Base-by-base conservation (phyloP, 2,329 filamentous ascomycete genomes). In the Colletotrichum sp. region DNA sequence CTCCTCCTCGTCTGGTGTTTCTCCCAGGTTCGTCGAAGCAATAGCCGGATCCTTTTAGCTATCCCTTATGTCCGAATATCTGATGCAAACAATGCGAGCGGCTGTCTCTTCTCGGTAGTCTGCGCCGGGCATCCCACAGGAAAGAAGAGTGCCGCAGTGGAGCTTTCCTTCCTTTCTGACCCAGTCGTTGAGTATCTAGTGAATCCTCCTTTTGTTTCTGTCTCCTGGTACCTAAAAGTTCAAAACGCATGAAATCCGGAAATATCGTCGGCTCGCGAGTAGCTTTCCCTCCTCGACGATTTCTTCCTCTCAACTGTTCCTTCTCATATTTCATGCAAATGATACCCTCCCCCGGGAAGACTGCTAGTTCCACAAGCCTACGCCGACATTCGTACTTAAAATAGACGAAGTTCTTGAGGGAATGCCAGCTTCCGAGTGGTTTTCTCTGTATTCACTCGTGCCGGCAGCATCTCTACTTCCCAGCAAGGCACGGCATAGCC, bases 371-470 rank as follows among this genome's bases (percentile, higher is more conserved):
- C 44, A 3, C 12, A 52, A 22, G 11, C 13, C 44, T 22, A 52
- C 44, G 6, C n/a, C n/a, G 11, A 4, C 11, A 52, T 52, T n/a
- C n/a, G 8, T 6, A 5, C 2, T 52, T 8, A 3, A 52, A 4
- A 22, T 4, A 52, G n/a, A 1, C 11, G n/a, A 52, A 25, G n/a
- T 13, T 6, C 12, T 22, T 0, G n/a, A 13, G 44, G n/a, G 11
- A 52, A 8, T 11, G 6, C 44, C 6, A 52, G 44, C n/a, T 19
- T 39, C 36, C 16, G 8, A 44, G 4, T 44, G 36, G 36, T 5
- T 9, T 44, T 44, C 7, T 44, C 5, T 44, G 4, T 44, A 3
- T 44, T 19, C 11, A 19, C 36, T 44, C 5, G 36, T 5, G 44
- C 11, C 44, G 6, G n/a, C 6, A 22, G n/a, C 44, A 5, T 52